Percentiles rank a stretch among this genome's conserved stretches.
phyloP scores from a whole-genome alignment of 768 basidiomycete species.

The Lactarius hengduanensis region DNA sequence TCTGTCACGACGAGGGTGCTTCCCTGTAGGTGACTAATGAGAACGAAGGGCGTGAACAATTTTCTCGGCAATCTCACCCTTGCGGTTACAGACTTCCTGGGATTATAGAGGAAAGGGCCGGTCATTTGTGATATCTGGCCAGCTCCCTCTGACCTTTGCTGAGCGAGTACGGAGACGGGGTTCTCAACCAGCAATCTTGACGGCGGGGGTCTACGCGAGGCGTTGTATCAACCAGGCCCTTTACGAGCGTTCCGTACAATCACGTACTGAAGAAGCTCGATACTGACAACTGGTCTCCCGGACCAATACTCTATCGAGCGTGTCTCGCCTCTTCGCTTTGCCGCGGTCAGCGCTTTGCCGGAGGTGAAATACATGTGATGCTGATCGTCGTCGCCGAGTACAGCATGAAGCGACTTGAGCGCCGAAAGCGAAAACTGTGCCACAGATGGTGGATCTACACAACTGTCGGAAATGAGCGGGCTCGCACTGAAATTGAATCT shows the following conservation, averaged over 20 bases:
- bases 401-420: constrained; percentile 65
- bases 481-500: neutral
- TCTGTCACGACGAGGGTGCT: constrained; percentile 74
- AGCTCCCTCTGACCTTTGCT: constrained; percentile 38
- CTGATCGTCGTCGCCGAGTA: constrained; percentile 77
- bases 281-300: constrained; percentile 71
- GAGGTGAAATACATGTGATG: constrained; percentile 73
- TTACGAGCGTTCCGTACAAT: neutral
- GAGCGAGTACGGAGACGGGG: constrained; percentile 52
- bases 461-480: constrained; percentile 13
- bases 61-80: constrained; percentile 46
- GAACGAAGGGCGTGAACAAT: neutral
- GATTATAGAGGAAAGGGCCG: constrained; percentile 93
- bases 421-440: constrained; percentile 90
- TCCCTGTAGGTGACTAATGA: constrained; percentile 38
- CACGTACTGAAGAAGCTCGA: constrained; percentile 74
- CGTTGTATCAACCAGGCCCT: constrained; percentile 7
- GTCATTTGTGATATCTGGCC: constrained; percentile 50
- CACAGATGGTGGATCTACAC: constrained; percentile 75
- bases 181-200: constrained; percentile 75
- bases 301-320: constrained; percentile 84
- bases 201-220: constrained; percentile 55
- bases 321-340: constrained; percentile 73
- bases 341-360: constrained; percentile 66
- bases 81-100: constrained; percentile 57